Conservation (phyloP, 495 filamentous ascomycete species). For the Penicillium malachiteum region DNA sequence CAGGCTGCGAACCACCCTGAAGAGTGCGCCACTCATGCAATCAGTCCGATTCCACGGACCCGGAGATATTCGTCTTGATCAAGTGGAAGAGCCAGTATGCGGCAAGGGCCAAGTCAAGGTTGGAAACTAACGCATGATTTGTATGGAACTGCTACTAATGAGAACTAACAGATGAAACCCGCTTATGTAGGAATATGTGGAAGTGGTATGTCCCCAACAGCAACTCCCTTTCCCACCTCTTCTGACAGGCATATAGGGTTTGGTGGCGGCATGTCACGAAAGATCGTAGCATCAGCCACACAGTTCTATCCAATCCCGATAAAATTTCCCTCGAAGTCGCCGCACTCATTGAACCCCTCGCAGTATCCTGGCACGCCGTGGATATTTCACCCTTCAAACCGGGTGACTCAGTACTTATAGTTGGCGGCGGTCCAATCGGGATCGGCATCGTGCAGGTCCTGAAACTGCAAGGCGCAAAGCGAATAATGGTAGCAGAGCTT, state of each 20-base stretch:
- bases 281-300: slow-evolving; percentile 28
- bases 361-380: slow-evolving; percentile 63
- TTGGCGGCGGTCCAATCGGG: slow-evolving; percentile 62
- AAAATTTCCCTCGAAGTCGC: slow-evolving; percentile 17
- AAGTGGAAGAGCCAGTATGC: slow-evolving; percentile 15
- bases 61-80: slow-evolving; percentile 14
- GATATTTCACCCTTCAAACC: slow-evolving; percentile 47
- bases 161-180: slow-evolving; percentile 12
- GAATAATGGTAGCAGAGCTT: slow-evolving; percentile 57
- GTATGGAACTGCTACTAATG: background rate
- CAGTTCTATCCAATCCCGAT: slow-evolving; percentile 28
- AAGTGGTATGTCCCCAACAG: slow-evolving; percentile 22
- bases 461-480: slow-evolving; percentile 42
- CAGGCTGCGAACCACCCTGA: slow-evolving; percentile 7
- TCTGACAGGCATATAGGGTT: slow-evolving; percentile 15
- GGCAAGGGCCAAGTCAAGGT: slow-evolving; percentile 19
- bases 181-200: background rate
- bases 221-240: background rate
- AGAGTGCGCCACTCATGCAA: slow-evolving; percentile 6
- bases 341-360: slow-evolving; percentile 59
- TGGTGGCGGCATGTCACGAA: slow-evolving; percentile 26
- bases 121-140: background rate
- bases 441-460: slow-evolving; percentile 56
- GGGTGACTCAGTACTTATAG: slow-evolving; percentile 46
- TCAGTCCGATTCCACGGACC: slow-evolving; percentile 18